These are phyloP conservation scores for Alternaria tenuissima DNA, from an alignment of 2,329 filamentous ascomycete species.

Conservation along the genomic window DNA sequence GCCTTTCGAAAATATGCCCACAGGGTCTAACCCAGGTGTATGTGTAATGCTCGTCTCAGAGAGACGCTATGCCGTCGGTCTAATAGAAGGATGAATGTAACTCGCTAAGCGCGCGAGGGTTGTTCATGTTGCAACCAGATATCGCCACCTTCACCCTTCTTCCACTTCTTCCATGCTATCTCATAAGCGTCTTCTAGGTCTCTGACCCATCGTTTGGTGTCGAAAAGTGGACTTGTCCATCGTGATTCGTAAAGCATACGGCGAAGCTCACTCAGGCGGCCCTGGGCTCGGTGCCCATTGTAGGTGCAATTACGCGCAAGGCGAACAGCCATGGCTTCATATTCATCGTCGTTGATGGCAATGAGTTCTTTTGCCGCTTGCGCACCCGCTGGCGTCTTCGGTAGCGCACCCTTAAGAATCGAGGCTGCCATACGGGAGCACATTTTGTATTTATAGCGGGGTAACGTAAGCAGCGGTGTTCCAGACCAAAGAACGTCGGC, in stretches of 20 bases:
- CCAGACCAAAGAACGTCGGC: conserved; percentile 97
- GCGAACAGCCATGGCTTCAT: conserved; percentile 69
- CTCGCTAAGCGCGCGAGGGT: conserved; percentile 4
- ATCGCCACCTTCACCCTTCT: conserved; percentile 84
- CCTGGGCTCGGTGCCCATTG: conserved; percentile 52
- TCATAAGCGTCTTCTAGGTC: conserved; percentile 91
- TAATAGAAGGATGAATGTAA: conserved; percentile 4
- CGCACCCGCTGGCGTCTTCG: conserved; percentile 72
- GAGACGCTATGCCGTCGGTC: background rate
- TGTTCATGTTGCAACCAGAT: conserved; percentile 71
- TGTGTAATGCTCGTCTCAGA: conserved; percentile 1
- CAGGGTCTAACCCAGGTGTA: conserved; percentile 8
- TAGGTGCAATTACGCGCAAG: conserved; percentile 46
- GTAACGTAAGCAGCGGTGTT: conserved; percentile 88
- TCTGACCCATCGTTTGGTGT: conserved; percentile 88
- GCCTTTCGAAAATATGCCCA: background rate
- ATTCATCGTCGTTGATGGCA: conserved; percentile 78
- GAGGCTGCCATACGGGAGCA: conserved; percentile 97
- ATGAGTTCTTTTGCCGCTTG: conserved; percentile 78
- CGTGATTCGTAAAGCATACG: conserved; percentile 82
- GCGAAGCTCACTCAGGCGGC: conserved; percentile 79
- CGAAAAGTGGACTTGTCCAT: conserved; percentile 87
- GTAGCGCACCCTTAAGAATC: conserved; percentile 88
- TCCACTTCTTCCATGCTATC: conserved; percentile 89
- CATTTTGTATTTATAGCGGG: conserved; percentile 97